Evolutionary conservation across 2,329 filamentous ascomycete species (phyloP).

Genomic region (Magnaporthiopsis incrustans): DNA sequence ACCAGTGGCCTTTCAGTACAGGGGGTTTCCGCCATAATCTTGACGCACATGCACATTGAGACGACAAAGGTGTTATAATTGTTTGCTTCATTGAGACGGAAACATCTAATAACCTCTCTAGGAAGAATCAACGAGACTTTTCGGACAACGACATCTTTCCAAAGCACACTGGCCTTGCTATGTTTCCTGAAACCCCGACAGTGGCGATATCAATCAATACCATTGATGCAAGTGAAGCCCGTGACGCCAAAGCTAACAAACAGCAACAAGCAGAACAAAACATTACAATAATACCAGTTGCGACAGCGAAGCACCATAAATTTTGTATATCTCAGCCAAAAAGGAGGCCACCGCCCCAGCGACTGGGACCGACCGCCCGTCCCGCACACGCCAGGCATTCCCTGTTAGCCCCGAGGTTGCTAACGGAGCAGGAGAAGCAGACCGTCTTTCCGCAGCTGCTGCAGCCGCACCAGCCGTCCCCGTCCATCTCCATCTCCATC

Average conservation of each 20-base stretch:
- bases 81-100: too few relatives aligned
- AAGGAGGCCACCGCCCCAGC: background rate
- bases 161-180: too few relatives aligned
- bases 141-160: too few relatives aligned
- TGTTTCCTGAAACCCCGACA: too few relatives aligned
- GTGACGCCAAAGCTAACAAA: background rate
- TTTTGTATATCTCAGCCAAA: background rate
- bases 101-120: too few relatives aligned
- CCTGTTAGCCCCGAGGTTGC: conserved; percentile 45
- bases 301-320: background rate
- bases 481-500: conserved; percentile 36
- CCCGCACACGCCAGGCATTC: conserved; percentile 46
- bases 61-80: too few relatives aligned
- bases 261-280: background rate
- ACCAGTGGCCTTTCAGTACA: too few relatives aligned
- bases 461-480: conserved; percentile 27
- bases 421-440: conserved; percentile 52
- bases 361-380: background rate
- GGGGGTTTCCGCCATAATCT: too few relatives aligned
- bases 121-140: too few relatives aligned
- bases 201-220: too few relatives aligned
- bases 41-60: too few relatives aligned
- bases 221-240: background rate
- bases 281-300: background rate
- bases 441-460: conserved; percentile 45